Percentiles rank a stretch among this genome's conserved stretches.
phyloP scores from a whole-genome alignment of 257 asterid genomes.

The Anisodus acutangulus region DNA sequence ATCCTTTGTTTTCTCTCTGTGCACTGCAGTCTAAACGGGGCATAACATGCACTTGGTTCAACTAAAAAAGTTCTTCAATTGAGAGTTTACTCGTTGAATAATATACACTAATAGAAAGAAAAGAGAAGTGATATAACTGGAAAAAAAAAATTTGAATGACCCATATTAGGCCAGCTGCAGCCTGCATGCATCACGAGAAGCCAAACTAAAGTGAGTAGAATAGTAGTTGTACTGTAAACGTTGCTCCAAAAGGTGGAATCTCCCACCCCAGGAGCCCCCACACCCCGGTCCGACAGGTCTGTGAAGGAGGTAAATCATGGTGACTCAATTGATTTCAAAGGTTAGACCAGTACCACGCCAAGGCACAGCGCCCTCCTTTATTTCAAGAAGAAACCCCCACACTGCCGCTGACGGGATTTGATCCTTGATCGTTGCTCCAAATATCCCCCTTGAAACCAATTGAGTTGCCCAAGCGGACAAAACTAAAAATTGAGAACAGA shows the following conservation, averaged over 20 bases:
- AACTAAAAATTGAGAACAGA: neutral
- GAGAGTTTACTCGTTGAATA: neutral
- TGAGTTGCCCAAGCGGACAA: too few species aligned
- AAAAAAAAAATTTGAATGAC: neutral
- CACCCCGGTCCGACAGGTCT: too few species aligned
- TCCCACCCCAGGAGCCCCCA: too few species aligned
- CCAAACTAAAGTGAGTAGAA: neutral
- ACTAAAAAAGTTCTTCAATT: neutral
- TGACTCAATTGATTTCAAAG: too few species aligned
- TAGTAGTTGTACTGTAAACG: conserved; percentile 10
- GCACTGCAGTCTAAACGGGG: neutral
- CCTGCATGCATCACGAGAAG: neutral
- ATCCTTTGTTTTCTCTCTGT: neutral
- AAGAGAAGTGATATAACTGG: neutral
- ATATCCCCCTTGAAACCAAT: too few species aligned
- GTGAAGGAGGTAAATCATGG: too few species aligned
- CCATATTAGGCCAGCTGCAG: neutral
- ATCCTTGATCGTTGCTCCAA: too few species aligned
- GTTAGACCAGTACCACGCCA: too few species aligned
- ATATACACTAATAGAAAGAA: neutral
- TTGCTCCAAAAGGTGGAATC: too few species aligned
- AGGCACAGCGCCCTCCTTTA: too few species aligned
- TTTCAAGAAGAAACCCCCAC: too few species aligned
- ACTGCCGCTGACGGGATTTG: too few species aligned
- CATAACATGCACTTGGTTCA: neutral